These are phyloP conservation scores for Rhamnella rubrinervis DNA, from an alignment of 331 rosid genomes.

Conservation along the genomic window DNA sequence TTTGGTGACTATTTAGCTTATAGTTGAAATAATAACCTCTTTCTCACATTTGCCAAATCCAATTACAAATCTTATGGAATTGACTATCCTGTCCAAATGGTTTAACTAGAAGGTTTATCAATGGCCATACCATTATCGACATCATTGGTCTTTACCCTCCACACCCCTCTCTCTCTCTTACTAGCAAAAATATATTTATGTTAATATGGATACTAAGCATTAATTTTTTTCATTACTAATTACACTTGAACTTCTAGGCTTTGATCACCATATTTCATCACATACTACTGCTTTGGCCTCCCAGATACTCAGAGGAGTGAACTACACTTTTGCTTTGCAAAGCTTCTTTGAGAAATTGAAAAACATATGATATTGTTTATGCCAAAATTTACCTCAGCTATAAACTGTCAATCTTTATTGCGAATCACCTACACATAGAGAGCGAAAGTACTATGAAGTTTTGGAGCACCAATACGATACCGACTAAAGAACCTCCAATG, in stretches of 20 bases:
- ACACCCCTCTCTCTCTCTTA: not conserved
- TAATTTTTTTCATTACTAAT: not conserved
- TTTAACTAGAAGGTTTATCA: conserved; percentile 63
- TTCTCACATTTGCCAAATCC: conserved; percentile 34
- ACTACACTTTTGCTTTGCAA: conserved; percentile 69
- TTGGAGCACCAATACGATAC: too few species aligned
- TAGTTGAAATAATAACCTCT: conserved; percentile 53
- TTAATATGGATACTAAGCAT: not conserved
- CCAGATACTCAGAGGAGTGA: conserved; percentile 52
- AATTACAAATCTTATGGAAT: conserved; percentile 55
- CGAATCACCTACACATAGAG: too few species aligned
- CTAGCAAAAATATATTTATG: not conserved
- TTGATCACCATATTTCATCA: conserved; percentile 44
- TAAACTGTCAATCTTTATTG: too few species aligned
- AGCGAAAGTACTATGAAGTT: too few species aligned
- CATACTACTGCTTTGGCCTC: conserved; percentile 26
- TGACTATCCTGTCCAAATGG: conserved; percentile 48
- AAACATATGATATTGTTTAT: conserved; percentile 9
- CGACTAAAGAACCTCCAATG: too few species aligned
- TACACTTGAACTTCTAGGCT: conserved; percentile 50
- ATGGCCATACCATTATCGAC: conserved; percentile 38
- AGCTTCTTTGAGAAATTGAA: conserved; percentile 40
- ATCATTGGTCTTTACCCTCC: not conserved
- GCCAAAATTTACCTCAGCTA: too few species aligned
- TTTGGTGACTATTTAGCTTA: conserved; percentile 71